These are phyloP conservation scores for Microbotryum scabiosae DNA, from an alignment of 1,284 basidiomycete species.

Conservation along the genomic window DNA sequence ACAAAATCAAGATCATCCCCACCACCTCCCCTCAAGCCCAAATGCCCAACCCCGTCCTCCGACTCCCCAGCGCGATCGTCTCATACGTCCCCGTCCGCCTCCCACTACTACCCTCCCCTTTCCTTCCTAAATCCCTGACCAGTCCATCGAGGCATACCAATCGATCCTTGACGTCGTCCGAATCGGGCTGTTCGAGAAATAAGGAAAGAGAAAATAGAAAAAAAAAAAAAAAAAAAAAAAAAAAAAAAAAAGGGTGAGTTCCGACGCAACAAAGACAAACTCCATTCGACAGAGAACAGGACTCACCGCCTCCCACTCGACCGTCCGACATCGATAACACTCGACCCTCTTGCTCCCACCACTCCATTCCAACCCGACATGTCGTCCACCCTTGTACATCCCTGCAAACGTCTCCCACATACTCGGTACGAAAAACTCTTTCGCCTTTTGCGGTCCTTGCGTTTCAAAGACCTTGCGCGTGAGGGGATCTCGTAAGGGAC, in stretches of 20 bases:
- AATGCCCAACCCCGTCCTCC: too few species aligned
- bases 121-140: conserved; percentile 13
- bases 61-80: too few species aligned
- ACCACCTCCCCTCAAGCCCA: too few species aligned
- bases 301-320: conserved; percentile 75
- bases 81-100: too few species aligned
- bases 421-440: conserved; percentile 31
- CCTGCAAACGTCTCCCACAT: conserved; percentile 49
- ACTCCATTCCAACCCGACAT: conserved; percentile 64
- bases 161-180: conserved; percentile 10
- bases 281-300: neutral
- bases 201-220: too few species aligned
- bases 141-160: conserved; percentile 27
- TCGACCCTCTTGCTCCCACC: conserved; percentile 66
- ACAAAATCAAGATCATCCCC: too few species aligned
- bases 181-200: neutral
- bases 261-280: too few species aligned
- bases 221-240: too few species aligned
- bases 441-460: conserved; percentile 41
- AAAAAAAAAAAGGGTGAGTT: neutral
- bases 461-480: conserved; percentile 43
- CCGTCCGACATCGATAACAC: conserved; percentile 67
- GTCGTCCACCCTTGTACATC: conserved; percentile 65
- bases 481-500: conserved; percentile 61
- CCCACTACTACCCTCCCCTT: too few species aligned